Evolutionary conservation across 1,284 basidiomycete species (phyloP).

Genomic region (Cryptococcus floricola): DNA sequence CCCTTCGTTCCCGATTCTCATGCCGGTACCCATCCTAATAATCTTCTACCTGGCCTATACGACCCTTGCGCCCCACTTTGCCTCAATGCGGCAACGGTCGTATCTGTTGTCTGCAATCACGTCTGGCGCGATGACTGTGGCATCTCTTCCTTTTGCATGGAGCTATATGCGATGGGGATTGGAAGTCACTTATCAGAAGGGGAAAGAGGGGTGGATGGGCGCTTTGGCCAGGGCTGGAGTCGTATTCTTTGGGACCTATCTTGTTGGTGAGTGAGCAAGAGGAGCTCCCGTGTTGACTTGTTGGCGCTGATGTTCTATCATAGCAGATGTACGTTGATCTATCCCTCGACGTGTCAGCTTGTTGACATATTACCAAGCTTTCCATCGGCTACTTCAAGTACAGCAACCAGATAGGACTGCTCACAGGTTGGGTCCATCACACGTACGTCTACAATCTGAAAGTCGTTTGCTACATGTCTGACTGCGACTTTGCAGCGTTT

Average conservation of each 20-base stretch:
- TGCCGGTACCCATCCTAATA: constrained; percentile 10
- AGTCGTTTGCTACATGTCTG: too few species aligned
- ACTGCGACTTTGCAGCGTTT: constrained; percentile 37
- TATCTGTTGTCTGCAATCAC: constrained; percentile 58
- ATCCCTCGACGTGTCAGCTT: background rate
- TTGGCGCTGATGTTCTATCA: background rate
- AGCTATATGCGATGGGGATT: constrained; percentile 47
- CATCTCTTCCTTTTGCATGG: constrained; percentile 54
- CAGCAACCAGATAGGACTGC: constrained; percentile 51
- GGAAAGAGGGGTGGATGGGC: constrained; percentile 27
- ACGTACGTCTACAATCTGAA: constrained; percentile 22
- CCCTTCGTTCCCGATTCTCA: background rate
- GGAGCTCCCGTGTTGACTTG: background rate
- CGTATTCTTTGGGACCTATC: constrained; percentile 42
- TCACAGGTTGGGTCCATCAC: constrained; percentile 64
- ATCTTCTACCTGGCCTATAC: constrained; percentile 39
- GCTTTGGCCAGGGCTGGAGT: constrained; percentile 25
- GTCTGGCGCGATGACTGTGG: constrained; percentile 52
- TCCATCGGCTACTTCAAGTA: constrained; percentile 37
- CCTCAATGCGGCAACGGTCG: constrained; percentile 52
- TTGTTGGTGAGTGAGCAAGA: constrained; percentile 32
- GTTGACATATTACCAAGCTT: constrained; percentile 22
- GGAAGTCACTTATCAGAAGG: constrained; percentile 13
- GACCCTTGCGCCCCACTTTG: constrained; percentile 44
- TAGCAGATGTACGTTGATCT: constrained; percentile 25